Percentiles rank a stretch among this genome's conserved stretches.
phyloP scores from a whole-genome alignment of 1,139 yeast species.

The Magnusiomyces fungicola region DNA sequence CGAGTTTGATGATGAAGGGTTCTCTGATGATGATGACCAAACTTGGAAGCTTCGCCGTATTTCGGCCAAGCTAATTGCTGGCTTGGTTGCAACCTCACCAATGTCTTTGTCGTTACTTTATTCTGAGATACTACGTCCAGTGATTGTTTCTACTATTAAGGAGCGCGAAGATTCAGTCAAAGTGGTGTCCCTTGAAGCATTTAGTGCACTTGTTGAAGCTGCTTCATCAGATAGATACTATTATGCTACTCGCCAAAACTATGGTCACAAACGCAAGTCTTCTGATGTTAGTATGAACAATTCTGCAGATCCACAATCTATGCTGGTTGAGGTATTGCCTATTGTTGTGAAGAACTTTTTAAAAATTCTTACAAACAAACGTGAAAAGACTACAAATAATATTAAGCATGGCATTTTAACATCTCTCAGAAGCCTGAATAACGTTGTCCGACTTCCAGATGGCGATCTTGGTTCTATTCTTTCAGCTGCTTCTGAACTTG shows the following conservation, averaged over 20 bases:
- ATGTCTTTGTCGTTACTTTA: conserved; percentile 21
- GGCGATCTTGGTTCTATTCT: conserved; percentile 11
- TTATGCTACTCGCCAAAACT: conserved; percentile 21
- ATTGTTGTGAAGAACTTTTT: conserved; percentile 21
- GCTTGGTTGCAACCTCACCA: conserved; percentile 37
- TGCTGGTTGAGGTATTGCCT: conserved; percentile 17
- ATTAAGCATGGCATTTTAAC: conserved; percentile 19
- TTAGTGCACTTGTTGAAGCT: conserved; percentile 24
- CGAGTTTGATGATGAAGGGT: conserved; percentile 40
- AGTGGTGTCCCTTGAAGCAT: conserved; percentile 31
- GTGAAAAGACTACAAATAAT: conserved; percentile 13
- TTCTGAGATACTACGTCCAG: conserved; percentile 23
- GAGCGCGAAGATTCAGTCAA: conserved; percentile 38
- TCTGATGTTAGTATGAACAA: conserved; percentile 31
- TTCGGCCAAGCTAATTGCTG: conserved; percentile 42
- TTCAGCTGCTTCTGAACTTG: conserved; percentile 13
- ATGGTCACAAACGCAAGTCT: conserved; percentile 28
- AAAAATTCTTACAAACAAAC: conserved; percentile 16
- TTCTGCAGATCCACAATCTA: conserved; percentile 24
- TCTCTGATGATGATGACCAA: conserved; percentile 45
- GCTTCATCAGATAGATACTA: conserved; percentile 26
- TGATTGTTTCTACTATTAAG: conserved; percentile 28
- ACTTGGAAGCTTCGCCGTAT: conserved; percentile 65
- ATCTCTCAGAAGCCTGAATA: conserved; percentile 16
- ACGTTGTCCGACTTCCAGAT: conserved; percentile 16